phyloP scores from a whole-genome alignment of 2,329 filamentous ascomycete species.

The Gyromitra esculenta region DNA sequence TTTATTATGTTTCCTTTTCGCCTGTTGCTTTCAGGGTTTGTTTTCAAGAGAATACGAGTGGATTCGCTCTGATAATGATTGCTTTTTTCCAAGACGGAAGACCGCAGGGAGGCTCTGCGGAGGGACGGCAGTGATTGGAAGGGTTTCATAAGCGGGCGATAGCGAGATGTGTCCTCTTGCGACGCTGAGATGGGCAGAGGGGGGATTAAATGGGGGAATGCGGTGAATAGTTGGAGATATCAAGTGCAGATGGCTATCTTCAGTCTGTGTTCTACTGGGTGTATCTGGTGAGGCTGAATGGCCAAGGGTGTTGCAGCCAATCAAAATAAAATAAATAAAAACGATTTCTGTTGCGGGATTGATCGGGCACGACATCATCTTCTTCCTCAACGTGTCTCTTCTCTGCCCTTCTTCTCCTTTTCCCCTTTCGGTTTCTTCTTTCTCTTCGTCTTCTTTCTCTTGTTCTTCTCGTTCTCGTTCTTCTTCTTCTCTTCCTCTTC shows the following conservation, averaged over 20 bases:
- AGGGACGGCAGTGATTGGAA: conserved; percentile 34
- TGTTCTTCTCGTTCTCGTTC: conserved; percentile 4
- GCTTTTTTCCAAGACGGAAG: neutral
- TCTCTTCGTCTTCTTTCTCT: neutral
- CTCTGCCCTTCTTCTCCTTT: conserved; percentile 5
- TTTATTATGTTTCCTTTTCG: conserved; percentile 18
- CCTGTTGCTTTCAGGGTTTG: neutral
- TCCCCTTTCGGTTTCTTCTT: neutral
- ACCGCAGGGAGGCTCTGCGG: conserved; percentile 36
- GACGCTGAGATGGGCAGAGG: neutral
- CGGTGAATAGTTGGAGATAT: neutral
- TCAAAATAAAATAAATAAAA: neutral
- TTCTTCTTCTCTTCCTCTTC: conserved; percentile 16
- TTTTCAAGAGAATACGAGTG: conserved; percentile 2
- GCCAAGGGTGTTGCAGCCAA: conserved; percentile 7
- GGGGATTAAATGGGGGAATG: too few relatives aligned
- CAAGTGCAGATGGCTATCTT: neutral
- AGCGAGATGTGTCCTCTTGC: conserved; percentile 47
- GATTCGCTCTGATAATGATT: conserved; percentile 16
- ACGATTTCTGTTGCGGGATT: neutral
- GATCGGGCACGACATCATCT: conserved; percentile 35
- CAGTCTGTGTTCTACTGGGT: neutral
- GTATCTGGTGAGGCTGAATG: conserved; percentile 24
- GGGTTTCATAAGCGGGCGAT: conserved; percentile 27
- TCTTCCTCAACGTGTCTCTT: conserved; percentile 45